phyloP scores from a whole-genome alignment of 2,329 filamentous ascomycete genomes.

The Trichoderma sp. region DNA sequence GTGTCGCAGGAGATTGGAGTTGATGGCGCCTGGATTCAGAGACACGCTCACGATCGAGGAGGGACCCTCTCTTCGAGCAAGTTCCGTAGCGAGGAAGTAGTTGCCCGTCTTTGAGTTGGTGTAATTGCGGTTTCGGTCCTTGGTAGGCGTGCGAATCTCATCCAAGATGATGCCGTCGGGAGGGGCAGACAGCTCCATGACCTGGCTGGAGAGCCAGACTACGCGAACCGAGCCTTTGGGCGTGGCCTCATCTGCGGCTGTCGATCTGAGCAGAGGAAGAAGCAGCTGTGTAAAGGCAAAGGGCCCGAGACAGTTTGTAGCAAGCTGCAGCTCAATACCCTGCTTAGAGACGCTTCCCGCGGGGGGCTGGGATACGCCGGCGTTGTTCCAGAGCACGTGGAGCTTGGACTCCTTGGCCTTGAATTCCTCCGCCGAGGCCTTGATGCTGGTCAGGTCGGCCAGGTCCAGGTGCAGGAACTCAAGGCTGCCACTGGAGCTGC shows the following conservation, averaged over 20 bases:
- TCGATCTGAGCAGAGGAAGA: constrained; percentile 37
- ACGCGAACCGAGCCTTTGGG: constrained; percentile 35
- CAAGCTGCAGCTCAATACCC: constrained; percentile 41
- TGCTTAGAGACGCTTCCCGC: constrained; percentile 32
- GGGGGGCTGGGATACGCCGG: constrained; percentile 40
- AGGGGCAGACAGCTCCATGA: constrained; percentile 35
- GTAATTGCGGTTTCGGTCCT: constrained; percentile 37
- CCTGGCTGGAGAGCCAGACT: constrained; percentile 34
- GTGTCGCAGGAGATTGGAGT: constrained; percentile 34
- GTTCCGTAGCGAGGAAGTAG: constrained; percentile 40
- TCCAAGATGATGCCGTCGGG: constrained; percentile 38
- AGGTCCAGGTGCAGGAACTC: constrained; percentile 47
- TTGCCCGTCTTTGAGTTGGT: constrained; percentile 43
- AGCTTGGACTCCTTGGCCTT: constrained; percentile 35
- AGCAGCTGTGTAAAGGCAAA: constrained; percentile 43
- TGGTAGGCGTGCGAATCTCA: constrained; percentile 30
- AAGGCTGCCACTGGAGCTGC: constrained; percentile 43
- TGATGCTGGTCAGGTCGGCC: constrained; percentile 39
- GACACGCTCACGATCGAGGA: constrained; percentile 38
- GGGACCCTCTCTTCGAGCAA: constrained; percentile 35
- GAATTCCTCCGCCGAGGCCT: constrained; percentile 35
- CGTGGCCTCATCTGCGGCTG: constrained; percentile 6
- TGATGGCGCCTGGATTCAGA: constrained; percentile 43
- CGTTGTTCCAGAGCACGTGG: constrained; percentile 47
- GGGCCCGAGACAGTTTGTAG: constrained; percentile 41